Evolutionary conservation across 202 grass and related monocot genomes (phyloP).

Genomic region (Hordeum pubiflorum): DNA sequence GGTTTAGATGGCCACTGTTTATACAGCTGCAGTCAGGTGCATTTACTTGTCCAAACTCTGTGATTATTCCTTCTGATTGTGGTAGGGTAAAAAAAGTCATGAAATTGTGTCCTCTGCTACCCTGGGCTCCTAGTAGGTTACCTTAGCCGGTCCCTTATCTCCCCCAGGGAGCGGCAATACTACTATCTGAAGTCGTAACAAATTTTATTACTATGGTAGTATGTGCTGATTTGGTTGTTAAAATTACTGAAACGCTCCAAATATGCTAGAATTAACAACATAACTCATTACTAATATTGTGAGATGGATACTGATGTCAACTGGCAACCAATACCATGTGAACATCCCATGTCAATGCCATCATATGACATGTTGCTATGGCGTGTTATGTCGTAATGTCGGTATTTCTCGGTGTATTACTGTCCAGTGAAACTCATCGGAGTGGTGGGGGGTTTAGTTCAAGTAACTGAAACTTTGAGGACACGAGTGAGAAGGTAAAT

Average conservation of each 20-base stretch:
- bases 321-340: neutral
- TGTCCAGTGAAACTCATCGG: neutral
- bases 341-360: neutral
- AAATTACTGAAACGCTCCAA: neutral
- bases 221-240: neutral
- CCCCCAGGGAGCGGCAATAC: neutral
- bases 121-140: neutral
- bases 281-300: neutral
- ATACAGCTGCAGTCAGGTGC: conserved; percentile 89
- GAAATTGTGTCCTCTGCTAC: neutral
- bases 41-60: neutral
- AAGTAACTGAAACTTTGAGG: neutral
- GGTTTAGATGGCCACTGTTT: conserved; percentile 69
- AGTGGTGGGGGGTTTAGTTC: neutral
- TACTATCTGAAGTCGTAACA: no score
- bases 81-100: neutral
- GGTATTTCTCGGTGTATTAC: no score
- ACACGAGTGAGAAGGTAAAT: neutral
- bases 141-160: neutral
- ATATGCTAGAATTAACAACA: neutral
- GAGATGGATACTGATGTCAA: neutral
- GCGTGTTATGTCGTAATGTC: no score
- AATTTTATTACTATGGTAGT: neutral
- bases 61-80: neutral
- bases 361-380: neutral